phyloP scores from a whole-genome alignment of 2,329 filamentous ascomycete genomes.

The Xylariaceae sp. region DNA sequence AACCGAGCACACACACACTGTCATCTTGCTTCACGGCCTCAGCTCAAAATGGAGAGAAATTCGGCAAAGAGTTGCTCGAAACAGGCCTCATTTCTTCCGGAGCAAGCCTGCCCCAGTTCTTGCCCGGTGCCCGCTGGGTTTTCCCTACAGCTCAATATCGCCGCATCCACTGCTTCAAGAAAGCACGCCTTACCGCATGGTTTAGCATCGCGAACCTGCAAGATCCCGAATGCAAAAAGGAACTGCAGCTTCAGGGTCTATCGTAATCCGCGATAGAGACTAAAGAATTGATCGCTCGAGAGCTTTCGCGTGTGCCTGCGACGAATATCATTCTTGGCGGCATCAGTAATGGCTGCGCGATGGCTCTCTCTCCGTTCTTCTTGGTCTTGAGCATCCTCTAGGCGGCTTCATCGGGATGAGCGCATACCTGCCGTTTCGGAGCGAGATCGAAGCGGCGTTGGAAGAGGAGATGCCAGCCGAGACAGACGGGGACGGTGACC shows the following conservation, averaged over 20 bases:
- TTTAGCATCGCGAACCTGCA: slow-evolving; percentile 42
- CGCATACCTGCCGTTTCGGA: slow-evolving; percentile 39
- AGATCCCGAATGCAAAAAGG: slow-evolving; percentile 34
- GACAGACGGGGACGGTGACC: slow-evolving; percentile 7
- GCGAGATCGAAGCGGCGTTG: slow-evolving; percentile 28
- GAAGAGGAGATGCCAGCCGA: too few relatives aligned
- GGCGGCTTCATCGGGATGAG: slow-evolving; percentile 45
- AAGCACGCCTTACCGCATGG: slow-evolving; percentile 44
- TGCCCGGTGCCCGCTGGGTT: slow-evolving; percentile 40
- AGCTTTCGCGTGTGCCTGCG: slow-evolving; percentile 23
- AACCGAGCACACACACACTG: slow-evolving; percentile 12
- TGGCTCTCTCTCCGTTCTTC: slow-evolving; percentile 36
- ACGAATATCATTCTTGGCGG: slow-evolving; percentile 45
- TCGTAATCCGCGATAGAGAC: slow-evolving; percentile 35
- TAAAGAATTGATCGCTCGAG: slow-evolving; percentile 28
- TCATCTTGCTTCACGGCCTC: slow-evolving; percentile 18
- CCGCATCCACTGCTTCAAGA: slow-evolving; percentile 38
- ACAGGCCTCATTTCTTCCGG: slow-evolving; percentile 24
- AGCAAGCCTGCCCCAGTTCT: slow-evolving; percentile 25
- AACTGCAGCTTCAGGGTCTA: slow-evolving; percentile 41
- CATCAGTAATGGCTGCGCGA: slow-evolving; percentile 49
- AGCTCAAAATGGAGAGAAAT: slow-evolving; percentile 20
- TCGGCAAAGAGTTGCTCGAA: slow-evolving; percentile 29
- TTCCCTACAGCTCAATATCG: slow-evolving; percentile 46
- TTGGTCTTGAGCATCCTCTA: slow-evolving; percentile 32